phyloP scores from a whole-genome alignment of 768 basidiomycete genomes.

The Suillus placidus region DNA sequence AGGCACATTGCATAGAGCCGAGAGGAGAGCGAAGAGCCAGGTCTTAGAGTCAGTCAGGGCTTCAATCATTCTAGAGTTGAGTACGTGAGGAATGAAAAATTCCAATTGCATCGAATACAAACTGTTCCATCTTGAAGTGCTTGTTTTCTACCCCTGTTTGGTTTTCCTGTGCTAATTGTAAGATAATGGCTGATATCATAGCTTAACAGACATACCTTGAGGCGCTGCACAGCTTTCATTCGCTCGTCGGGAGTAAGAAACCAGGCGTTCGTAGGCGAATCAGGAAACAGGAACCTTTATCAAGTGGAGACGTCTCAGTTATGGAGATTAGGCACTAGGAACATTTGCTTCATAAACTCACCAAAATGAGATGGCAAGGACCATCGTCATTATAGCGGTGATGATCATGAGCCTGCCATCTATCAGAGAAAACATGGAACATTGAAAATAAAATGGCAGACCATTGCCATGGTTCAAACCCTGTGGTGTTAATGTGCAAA shows the following conservation, averaged over 20 bases:
- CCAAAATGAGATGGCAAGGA: slow-evolving; percentile 55
- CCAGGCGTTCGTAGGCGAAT: background rate
- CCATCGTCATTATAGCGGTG: slow-evolving; percentile 55
- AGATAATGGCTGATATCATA: background rate
- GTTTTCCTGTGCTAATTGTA: background rate
- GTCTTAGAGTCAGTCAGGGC: background rate
- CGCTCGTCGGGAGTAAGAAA: background rate
- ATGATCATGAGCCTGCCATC: slow-evolving; percentile 60
- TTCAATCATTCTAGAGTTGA: background rate
- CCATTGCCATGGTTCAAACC: slow-evolving; percentile 1
- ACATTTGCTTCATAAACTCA: slow-evolving; percentile 23
- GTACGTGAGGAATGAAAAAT: background rate
- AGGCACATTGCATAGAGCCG: background rate
- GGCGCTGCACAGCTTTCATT: background rate
- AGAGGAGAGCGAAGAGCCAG: background rate
- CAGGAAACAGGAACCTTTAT: background rate
- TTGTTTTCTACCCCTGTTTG: background rate
- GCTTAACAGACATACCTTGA: background rate
- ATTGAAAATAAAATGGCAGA: background rate
- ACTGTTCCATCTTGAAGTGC: background rate
- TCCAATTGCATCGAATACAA: background rate
- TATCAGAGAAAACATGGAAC: slow-evolving; percentile 13
- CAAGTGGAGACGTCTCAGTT: background rate
- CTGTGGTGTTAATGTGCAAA: background rate
- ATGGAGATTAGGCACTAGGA: background rate